These are phyloP conservation scores for Pestalotiopsis fici DNA, from an alignment of 2,329 filamentous ascomycete genomes.

Conservation along the genomic window DNA sequence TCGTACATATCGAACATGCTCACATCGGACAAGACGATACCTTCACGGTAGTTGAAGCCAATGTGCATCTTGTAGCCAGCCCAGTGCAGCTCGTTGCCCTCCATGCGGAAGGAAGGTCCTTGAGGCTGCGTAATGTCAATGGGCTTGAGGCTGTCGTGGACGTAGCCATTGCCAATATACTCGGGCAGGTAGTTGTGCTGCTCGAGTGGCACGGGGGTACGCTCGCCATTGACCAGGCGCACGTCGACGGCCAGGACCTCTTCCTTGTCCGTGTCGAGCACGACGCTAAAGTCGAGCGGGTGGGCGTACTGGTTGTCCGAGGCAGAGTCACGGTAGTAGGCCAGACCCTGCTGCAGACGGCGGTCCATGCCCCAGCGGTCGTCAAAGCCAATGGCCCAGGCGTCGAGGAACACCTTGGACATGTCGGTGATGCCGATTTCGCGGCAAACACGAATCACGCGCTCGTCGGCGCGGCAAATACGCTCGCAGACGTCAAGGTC, in stretches of 20 bases:
- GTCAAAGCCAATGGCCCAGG: constrained; percentile 84
- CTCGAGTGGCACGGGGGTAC: constrained; percentile 35
- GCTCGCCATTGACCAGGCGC: constrained; percentile 33
- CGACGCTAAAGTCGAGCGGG: constrained; percentile 43
- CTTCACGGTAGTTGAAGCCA: constrained; percentile 52
- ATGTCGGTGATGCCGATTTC: constrained; percentile 78
- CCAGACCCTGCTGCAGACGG: constrained; percentile 77
- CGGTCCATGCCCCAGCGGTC: constrained; percentile 72
- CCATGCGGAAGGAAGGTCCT: constrained; percentile 58
- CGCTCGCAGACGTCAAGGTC: constrained; percentile 76
- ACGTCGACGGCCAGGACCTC: constrained; percentile 47
- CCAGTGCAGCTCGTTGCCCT: constrained; percentile 45
- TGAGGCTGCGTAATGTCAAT: constrained; percentile 64
- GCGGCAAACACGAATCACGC: constrained; percentile 75
- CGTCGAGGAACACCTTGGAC: constrained; percentile 82
- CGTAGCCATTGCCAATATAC: constrained; percentile 37
- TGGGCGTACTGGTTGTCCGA: constrained; percentile 74
- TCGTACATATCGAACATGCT: constrained; percentile 61
- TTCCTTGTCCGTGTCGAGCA: constrained; percentile 47
- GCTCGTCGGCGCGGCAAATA: constrained; percentile 66
- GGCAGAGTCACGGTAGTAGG: constrained; percentile 75
- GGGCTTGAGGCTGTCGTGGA: constrained; percentile 47
- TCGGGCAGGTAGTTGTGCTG: constrained; percentile 39
- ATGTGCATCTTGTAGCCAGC: constrained; percentile 57
- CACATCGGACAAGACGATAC: constrained; percentile 56